phyloP scores from a whole-genome alignment of 177 flowering plant species.

The Vitis hybrid region DNA sequence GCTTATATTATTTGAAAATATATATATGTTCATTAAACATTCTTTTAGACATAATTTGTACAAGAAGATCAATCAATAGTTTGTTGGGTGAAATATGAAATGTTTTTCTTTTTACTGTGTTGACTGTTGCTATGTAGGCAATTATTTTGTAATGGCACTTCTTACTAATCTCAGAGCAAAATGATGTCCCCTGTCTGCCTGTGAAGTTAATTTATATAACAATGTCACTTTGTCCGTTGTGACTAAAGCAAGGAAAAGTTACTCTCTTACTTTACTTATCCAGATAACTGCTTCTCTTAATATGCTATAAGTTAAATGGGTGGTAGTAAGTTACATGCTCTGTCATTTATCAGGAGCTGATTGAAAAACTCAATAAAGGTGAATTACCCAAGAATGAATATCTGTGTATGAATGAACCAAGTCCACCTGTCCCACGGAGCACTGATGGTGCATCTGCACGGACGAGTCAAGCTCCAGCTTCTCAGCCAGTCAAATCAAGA shows the following conservation, averaged over 20 bases:
- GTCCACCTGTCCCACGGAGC: conserved; percentile 42
- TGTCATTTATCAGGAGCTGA: conserved; percentile 59
- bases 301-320: background rate
- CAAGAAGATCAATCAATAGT: background rate
- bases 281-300: background rate
- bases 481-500: conserved; percentile 45
- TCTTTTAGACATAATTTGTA: too few relatives aligned
- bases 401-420: conserved; percentile 80
- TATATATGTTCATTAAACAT: too few relatives aligned
- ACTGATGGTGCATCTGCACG: conserved; percentile 33
- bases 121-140: background rate
- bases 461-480: conserved; percentile 40
- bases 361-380: too few relatives aligned
- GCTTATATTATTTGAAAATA: too few relatives aligned
- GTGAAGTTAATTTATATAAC: background rate
- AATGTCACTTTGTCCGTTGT: background rate
- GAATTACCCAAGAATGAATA: conserved; percentile 75
- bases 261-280: background rate
- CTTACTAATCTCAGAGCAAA: background rate
- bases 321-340: background rate
- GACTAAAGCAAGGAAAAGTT: background rate
- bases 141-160: background rate
- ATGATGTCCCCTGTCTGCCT: background rate
- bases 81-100: background rate
- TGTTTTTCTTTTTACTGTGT: background rate